Evolutionary conservation across 2,329 filamentous ascomycete species (phyloP).

Genomic region (Curvularia sp.): DNA sequence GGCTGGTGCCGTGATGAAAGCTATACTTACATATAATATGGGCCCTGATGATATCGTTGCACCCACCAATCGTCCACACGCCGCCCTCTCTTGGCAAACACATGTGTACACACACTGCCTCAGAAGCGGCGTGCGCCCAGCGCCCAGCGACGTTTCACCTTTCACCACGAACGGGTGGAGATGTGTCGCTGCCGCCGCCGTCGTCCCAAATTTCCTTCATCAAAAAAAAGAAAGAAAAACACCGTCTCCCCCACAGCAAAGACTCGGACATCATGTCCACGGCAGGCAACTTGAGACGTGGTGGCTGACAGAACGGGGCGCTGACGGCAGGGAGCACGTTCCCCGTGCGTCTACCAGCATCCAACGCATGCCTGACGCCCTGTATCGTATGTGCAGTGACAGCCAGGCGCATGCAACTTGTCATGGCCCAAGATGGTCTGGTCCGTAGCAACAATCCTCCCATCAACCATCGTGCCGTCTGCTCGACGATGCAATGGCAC

Average conservation of each 20-base stretch:
- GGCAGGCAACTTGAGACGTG: slow-evolving; percentile 16
- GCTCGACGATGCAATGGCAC: neutral
- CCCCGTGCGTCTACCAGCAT: slow-evolving; percentile 12
- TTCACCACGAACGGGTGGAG: slow-evolving; percentile 7
- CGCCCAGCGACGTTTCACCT: too few species aligned
- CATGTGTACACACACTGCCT: too few species aligned
- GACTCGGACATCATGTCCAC: neutral
- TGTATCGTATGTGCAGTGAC: neutral
- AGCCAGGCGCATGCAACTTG: slow-evolving; percentile 13
- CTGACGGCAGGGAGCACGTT: slow-evolving; percentile 27
- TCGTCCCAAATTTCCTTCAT: neutral
- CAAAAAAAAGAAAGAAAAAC: neutral
- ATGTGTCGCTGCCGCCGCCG: neutral
- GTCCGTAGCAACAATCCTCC: slow-evolving; percentile 11
- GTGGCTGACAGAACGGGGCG: slow-evolving; percentile 21
- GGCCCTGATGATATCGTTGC: slow-evolving; percentile 22
- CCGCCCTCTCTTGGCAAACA: slow-evolving; percentile 2
- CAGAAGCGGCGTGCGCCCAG: too few species aligned
- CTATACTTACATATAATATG: neutral
- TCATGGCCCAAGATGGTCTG: slow-evolving; percentile 17
- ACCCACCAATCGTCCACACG: slow-evolving; percentile 21
- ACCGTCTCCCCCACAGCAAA: neutral
- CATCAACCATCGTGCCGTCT: neutral
- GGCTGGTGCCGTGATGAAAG: slow-evolving; percentile 20
- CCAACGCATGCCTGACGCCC: slow-evolving; percentile 11